Evolutionary conservation across 2,329 filamentous ascomycete genomes (phyloP), one percentile per base, ranked within the genome.

Genomic region (Teratosphaeria viscida): DNA sequence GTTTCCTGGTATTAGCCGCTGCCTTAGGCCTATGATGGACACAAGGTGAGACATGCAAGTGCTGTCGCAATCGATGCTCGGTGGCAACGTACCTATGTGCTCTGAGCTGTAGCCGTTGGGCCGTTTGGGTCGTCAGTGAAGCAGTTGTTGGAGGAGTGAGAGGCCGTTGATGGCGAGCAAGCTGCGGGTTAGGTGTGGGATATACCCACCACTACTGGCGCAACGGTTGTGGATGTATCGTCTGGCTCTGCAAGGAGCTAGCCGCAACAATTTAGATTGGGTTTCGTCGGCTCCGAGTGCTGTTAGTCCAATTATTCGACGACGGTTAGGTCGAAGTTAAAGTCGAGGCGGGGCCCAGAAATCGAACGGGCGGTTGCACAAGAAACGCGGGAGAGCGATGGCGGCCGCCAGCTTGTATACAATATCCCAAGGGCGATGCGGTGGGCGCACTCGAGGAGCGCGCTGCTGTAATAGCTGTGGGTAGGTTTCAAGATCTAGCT

Each of bases 181-280:
- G 43, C 43, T 23, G 43, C 43, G 43, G 43, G 43, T 23, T 54
- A 54, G n/a, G 53, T 32, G 53, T 54, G 27, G 53, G 27, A 54
- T 54, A 54, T 54, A 54, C 32, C 43, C 34, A 54, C 34, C 16
- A 54, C 53, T 37, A 7, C 53, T 32, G 53, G 26, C 53, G 53
- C 53, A 23, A 32, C 53, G 53, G 53, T 54, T 32, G 53, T 54
- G 27, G 5, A 54, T 16, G 53, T 54, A 49, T 49, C 43, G 16
- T 49, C 27, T 54, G 53, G 53, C 53, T 54, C 53, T 37, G 27
- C 27, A 23, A 32, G 53, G n/a, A 54, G 53, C 53, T 54, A 54
- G 53, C 53, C n/a, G 53, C 53, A 26, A 37, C 34, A 54, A 54
- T 54, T 54, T 54, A 54, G 53, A 54, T 54, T 54, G 53, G 34